Evolutionary conservation across 208 protist species (phyloP), one percentile per base, ranked within the genome.

Genomic region (Leishmania tropica): DNA sequence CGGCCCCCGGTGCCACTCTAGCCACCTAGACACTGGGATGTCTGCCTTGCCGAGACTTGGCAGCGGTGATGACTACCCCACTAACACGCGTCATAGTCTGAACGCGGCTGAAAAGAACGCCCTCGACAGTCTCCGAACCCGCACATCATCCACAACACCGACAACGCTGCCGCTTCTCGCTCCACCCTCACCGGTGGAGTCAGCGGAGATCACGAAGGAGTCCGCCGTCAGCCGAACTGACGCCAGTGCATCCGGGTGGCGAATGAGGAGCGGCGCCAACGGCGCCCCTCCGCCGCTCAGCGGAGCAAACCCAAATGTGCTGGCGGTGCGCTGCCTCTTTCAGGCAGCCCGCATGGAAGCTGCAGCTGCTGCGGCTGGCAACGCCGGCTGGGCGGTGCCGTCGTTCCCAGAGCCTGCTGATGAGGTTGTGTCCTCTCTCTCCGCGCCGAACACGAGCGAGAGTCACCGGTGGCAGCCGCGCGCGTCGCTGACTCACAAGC

Each of bases 301-400:
- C 40, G 65, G 45, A 15, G 31, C 45, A 53, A 84, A 88, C 53
- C 53, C 81, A 13, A 88, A 83, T 65, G 60, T 70, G 78, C 15
- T 80, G 45, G 84, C 84, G 31, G 84, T 88, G 28, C 81, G 78
- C 3, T 37, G 19, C 37, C 72, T 88, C 19, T 88, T 88, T 28
- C 72, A 68, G 17, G 13, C 65, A 10, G 76, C 76, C 1, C 81
- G 64, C 21, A 37, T 53, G 45, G 68, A 5, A 74, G 71, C 68
- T 3, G 40, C 56, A 1, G 15, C 37, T 35, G 24, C 65, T 0
- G 64, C 48, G 2, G 75, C 31, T 7, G 15, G 15, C 24, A 42
- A 37, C 45, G 15, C 76, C 40, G 35, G 13, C 0, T 45, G 42
- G 45, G 51, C 76, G 7, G 40, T 37, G 4, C 2, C 5, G 11